Evolutionary conservation across 345 rosid species (phyloP), one percentile per base, ranked within the genome.

Genomic region (Abelmoschus esculentus): DNA sequence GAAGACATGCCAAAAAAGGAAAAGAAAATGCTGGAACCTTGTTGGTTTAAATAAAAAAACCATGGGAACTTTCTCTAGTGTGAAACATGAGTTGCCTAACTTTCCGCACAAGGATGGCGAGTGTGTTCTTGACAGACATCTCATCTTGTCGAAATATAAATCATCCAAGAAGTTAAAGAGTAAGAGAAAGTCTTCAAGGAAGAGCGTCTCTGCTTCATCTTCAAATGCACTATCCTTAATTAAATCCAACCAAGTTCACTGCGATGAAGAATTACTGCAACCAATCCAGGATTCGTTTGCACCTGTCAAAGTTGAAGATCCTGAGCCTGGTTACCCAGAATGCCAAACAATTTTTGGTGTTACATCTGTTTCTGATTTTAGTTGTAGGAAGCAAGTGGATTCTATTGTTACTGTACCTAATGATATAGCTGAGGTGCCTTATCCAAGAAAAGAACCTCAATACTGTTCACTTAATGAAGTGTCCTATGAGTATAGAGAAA

Each of bases 1-100:
- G 80, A 84, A 73, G 66, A 80, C 80, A 53, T 86, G 84, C 78
- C 83, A 74, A 78, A 72, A 34, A 67, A 86, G 82, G 74, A 93
- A 89, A 78, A 81, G 96, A 79, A 89, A 86, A 54, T 34, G 38
- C 38, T 34, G 7, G 38, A 34, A 34, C 38, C 38, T 34, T 34
- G 38, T 5, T 34, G 38, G 38, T 34, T 34, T 34, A 34, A 34
- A 34, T 6, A 6, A 34, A 34, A 5, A 34, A 34, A 34, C 7
- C 7, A 34, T 34, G 38, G 38, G 5, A 34, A 34, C 38, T 34
- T 34, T 7, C 7, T 34, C 38, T 34, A 34, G 38, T 34, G 1
- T 34, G 38, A 34, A 34, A 34, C 38, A 34, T 34, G 38, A 34
- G 38, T 29, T 18, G 14, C 18, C 58, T 13, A 22, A 71, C 72